Evolutionary conservation across 2,329 filamentous ascomycete genomes (phyloP), one percentile per base, ranked within the genome.

Genomic region (Neofusicoccum kwambonambiense): DNA sequence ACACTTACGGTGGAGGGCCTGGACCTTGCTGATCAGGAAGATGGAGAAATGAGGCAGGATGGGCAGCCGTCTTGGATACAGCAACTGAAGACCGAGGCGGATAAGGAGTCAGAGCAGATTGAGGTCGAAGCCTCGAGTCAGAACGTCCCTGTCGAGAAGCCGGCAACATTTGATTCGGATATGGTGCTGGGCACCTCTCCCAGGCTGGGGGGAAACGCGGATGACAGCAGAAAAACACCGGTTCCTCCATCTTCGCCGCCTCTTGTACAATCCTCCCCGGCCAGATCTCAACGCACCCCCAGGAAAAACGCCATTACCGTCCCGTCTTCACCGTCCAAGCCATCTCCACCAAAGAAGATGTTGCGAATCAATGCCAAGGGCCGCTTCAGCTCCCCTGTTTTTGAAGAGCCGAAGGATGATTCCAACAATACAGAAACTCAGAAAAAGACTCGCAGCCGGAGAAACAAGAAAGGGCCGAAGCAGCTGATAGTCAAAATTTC

Each of bases 401-500:
- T 74, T 19, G 76, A 76, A 7, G 75, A 74, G 41, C 50, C 62
- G 49, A 66, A 63, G 9, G 56, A 64, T 17, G 70, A 72, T 11
- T 54, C 64, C 11, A 35, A 69, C n/a, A 27, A 12, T 47, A 12
- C 44, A 37, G 37, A 27, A 13, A 67, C 68, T 8, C 70, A 90
- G 87, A 69, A 70, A 68, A 64, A 70, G 67, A 66, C 65, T 69
- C 51, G 70, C 65, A 17, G 68, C 71, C 39, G 65, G 68, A 51
- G 69, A 69, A 5, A 51, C 69, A 73, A 72, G 58, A 64, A 67
- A 8, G 70, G 72, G 35, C 44, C 72, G 2, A 76, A 70, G 72
- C 74, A 69, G 67, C 75, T 67, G 19, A 70, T 90, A 4, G 82
- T 88, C 2, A 77, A 78, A 12, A 81, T 92, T 37, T 81, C 78